phyloP scores from a whole-genome alignment of 768 basidiomycete genomes.

The Paxillus involutus region DNA sequence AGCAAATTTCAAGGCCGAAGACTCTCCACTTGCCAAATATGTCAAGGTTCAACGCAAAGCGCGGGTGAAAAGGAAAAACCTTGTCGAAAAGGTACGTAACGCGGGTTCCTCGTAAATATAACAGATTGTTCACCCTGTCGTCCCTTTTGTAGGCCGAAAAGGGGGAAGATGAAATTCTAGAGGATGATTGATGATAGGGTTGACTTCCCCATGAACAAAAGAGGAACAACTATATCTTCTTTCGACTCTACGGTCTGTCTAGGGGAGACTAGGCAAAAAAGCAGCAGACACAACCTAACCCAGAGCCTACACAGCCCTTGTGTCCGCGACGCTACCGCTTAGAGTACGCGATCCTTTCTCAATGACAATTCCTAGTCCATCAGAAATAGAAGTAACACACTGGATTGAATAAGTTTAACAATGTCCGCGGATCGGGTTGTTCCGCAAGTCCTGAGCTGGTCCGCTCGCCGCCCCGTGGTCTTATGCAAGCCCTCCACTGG shows the following conservation, averaged over 20 bases:
- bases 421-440: constrained; percentile 1
- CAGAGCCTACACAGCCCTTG: neutral
- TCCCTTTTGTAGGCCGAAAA: constrained; percentile 55
- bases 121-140: constrained; percentile 15
- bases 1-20: constrained; percentile 53
- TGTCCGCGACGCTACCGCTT: neutral
- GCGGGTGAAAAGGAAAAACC: constrained; percentile 66
- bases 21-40: constrained; percentile 80
- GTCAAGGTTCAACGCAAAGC: constrained; percentile 79
- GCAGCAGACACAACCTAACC: neutral
- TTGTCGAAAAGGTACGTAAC: constrained; percentile 69
- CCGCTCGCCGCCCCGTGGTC: neutral
- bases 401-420: neutral
- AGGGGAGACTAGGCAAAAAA: no score
- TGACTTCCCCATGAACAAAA: neutral
- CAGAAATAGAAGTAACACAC: no score
- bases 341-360: neutral
- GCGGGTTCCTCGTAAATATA: neutral
- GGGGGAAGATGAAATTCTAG: constrained; percentile 70
- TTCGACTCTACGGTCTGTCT: no score
- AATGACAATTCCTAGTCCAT: neutral
- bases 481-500: no score
- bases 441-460: neutral
- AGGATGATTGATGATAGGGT: constrained; percentile 31
- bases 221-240: neutral